A percentile compares a stretch with the other conserved stretches of the same genome.
These are phyloP conservation scores for Pugionium dolabratum DNA, from an alignment of 345 rosid genomes.

Conservation along the genomic window DNA sequence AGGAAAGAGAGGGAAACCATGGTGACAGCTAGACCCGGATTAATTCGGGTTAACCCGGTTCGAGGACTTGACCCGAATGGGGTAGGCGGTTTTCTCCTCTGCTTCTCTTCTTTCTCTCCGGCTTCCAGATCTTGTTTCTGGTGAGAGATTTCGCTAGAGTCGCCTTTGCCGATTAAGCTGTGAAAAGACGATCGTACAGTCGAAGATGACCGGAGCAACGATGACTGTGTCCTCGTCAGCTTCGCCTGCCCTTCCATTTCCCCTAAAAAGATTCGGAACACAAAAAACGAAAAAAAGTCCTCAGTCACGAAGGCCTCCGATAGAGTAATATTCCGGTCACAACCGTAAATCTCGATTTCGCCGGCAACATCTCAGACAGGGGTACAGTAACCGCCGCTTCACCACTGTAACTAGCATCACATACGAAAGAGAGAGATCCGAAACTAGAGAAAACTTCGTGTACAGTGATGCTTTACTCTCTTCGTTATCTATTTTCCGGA, in stretches of 20 bases:
- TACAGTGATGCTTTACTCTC: background rate
- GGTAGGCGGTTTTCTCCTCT: slow-evolving; percentile 37
- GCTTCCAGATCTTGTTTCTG: slow-evolving; percentile 37
- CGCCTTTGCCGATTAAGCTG: slow-evolving; percentile 66
- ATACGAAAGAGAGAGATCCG: slow-evolving; percentile 4
- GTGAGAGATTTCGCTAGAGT: slow-evolving; percentile 29
- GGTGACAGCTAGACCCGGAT: slow-evolving; percentile 58
- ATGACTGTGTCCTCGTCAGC: slow-evolving; percentile 81
- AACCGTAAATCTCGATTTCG: slow-evolving; percentile 36
- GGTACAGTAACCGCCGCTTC: slow-evolving; percentile 25
- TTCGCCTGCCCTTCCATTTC: slow-evolving; percentile 67
- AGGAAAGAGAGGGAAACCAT: slow-evolving; percentile 55
- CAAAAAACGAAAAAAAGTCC: background rate
- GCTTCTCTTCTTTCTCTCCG: slow-evolving; percentile 50
- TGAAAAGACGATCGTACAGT: slow-evolving; percentile 82
- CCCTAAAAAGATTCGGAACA: background rate
- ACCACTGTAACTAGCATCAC: slow-evolving; percentile 31
- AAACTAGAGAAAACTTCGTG: background rate
- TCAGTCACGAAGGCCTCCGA: slow-evolving; percentile 34
- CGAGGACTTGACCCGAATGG: slow-evolving; percentile 53
- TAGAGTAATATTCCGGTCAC: slow-evolving; percentile 56
- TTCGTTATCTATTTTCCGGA: background rate
- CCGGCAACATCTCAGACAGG: slow-evolving; percentile 54
- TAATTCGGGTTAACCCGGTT: slow-evolving; percentile 54
- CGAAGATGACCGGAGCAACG: slow-evolving; percentile 81